phyloP scores from a whole-genome alignment of 352 stramenopile species.

The Phytopythium cucurbitacearum region DNA sequence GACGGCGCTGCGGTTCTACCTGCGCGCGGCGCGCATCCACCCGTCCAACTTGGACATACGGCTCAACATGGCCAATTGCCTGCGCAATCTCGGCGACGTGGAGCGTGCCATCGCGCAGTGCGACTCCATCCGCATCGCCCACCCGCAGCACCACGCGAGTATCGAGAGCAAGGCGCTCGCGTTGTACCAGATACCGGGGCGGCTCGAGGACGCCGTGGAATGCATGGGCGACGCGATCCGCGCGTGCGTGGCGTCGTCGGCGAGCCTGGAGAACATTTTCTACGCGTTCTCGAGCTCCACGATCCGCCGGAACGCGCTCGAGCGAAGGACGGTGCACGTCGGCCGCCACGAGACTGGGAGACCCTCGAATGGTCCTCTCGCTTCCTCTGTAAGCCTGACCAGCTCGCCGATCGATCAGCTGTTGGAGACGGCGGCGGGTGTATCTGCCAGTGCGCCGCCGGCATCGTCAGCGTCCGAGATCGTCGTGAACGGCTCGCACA shows the following conservation, averaged over 20 bases:
- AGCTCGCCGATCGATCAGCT: slow-evolving; percentile 1
- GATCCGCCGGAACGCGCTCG: slow-evolving; percentile 52
- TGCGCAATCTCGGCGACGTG: slow-evolving; percentile 44
- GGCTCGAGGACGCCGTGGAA: slow-evolving; percentile 33
- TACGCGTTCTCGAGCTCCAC: slow-evolving; percentile 48
- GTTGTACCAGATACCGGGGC: slow-evolving; percentile 40
- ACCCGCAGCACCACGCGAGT: slow-evolving; percentile 42
- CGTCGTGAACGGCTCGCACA: slow-evolving; percentile 41
- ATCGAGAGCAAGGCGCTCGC: slow-evolving; percentile 61
- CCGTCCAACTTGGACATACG: slow-evolving; percentile 54
- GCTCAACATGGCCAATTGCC: slow-evolving; percentile 66
- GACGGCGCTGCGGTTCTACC: slow-evolving; percentile 62
- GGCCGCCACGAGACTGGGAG: slow-evolving; percentile 13
- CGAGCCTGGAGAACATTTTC: slow-evolving; percentile 56
- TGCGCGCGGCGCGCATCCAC: slow-evolving; percentile 53
- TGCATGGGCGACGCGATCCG: slow-evolving; percentile 59
- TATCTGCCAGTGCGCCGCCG: not conserved
- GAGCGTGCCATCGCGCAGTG: slow-evolving; percentile 47
- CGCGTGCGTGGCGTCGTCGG: slow-evolving; percentile 50
- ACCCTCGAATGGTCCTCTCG: not conserved
- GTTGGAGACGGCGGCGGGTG: not conserved
- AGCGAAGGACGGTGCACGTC: slow-evolving; percentile 40
- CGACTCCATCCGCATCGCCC: slow-evolving; percentile 31
- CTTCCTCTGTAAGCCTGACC: too few relatives aligned
- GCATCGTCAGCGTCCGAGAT: slow-evolving; percentile 9